phyloP scores from a whole-genome alignment of 495 filamentous ascomycete genomes.

The Lasiosphaeria ovina region DNA sequence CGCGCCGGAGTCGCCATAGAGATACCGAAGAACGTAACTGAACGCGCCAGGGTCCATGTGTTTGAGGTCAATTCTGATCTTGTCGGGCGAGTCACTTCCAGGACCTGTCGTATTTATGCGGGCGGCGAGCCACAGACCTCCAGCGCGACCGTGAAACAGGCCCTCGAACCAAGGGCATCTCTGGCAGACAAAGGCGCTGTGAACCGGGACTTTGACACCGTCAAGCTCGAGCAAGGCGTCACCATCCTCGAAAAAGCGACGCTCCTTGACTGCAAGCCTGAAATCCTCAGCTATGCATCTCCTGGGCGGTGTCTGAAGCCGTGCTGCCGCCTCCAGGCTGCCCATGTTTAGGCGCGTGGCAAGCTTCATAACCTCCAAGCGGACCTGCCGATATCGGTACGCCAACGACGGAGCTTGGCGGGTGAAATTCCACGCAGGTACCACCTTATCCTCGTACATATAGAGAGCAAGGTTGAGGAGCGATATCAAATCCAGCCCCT shows the following conservation, averaged over 20 bases:
- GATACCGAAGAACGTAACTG: slow-evolving; percentile 70
- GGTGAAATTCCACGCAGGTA: slow-evolving; percentile 82
- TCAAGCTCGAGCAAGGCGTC: slow-evolving; percentile 78
- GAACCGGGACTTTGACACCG: slow-evolving; percentile 61
- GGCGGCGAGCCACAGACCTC: slow-evolving; percentile 74
- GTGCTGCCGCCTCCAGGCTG: slow-evolving; percentile 69
- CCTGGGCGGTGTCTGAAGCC: slow-evolving; percentile 65
- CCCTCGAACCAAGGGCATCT: slow-evolving; percentile 91
- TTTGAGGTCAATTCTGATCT: slow-evolving; percentile 73
- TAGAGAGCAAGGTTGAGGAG: slow-evolving; percentile 77
- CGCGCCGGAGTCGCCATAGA: slow-evolving; percentile 81
- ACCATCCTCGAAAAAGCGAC: slow-evolving; percentile 66
- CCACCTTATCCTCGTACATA: slow-evolving; percentile 72
- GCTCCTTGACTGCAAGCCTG: slow-evolving; percentile 60
- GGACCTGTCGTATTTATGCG: slow-evolving; percentile 51
- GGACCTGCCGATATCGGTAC: slow-evolving; percentile 70
- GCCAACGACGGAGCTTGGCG: slow-evolving; percentile 60
- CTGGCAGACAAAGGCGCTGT: slow-evolving; percentile 75
- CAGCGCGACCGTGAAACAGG: slow-evolving; percentile 80
- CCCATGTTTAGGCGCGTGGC: slow-evolving; percentile 64
- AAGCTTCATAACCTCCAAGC: slow-evolving; percentile 78
- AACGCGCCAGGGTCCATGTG: slow-evolving; percentile 74
- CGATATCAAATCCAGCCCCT: slow-evolving; percentile 68
- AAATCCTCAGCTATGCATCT: slow-evolving; percentile 67
- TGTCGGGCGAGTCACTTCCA: slow-evolving; percentile 33